Evolutionary conservation across 306 rosid species (phyloP).

Genomic region (Datisca glomerata): DNA sequence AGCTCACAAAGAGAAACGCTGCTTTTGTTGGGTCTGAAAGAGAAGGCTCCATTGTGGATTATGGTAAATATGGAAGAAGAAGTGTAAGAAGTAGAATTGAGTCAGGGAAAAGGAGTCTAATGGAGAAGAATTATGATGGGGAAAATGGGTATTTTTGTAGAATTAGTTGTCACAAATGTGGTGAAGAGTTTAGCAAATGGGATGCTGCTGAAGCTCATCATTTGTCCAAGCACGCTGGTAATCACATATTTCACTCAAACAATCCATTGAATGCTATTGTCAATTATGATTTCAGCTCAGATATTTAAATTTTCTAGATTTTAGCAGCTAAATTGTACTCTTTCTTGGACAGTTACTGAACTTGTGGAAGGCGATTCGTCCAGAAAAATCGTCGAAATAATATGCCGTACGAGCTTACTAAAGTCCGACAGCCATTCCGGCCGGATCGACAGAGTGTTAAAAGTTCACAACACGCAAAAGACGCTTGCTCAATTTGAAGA

Average conservation of each 20-base stretch:
- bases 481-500: constrained; percentile 86
- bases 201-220: constrained; percentile 89
- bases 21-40: constrained; percentile 37
- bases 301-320: constrained; percentile 1
- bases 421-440: constrained; percentile 66
- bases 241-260: no score
- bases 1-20: constrained; percentile 58
- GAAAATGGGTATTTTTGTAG: constrained; percentile 17
- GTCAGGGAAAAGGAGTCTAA: constrained; percentile 40
- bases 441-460: constrained; percentile 70
- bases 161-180: constrained; percentile 76
- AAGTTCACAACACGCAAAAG: constrained; percentile 94
- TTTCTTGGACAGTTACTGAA: constrained; percentile 54
- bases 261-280: no score
- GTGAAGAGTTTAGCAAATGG: constrained; percentile 72
- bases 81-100: constrained; percentile 33
- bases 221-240: constrained; percentile 89
- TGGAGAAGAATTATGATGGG: constrained; percentile 40
- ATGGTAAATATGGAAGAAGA: constrained; percentile 16
- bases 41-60: constrained; percentile 25
- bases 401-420: constrained; percentile 74
- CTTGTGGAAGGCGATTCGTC: constrained; percentile 93
- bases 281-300: no score
- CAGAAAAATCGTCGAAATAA: constrained; percentile 81
- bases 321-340: constrained; percentile 2